Base-by-base conservation (phyloP, 352 stramenopile genomes). In the Globisporangium abappressorium region DNA sequence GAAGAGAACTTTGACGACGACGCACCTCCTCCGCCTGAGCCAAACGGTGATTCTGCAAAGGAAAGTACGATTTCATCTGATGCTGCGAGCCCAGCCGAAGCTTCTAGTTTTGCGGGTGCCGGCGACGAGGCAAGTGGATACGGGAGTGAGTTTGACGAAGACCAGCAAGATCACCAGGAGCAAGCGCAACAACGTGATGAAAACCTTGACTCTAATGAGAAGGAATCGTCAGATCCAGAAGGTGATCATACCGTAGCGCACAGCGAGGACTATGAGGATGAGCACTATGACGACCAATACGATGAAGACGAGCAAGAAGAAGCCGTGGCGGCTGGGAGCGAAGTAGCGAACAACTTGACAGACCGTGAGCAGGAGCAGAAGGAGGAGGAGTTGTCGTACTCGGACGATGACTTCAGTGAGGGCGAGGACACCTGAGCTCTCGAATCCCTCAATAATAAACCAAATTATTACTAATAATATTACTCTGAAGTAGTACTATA, bases 81-180 rank as follows among this genome's bases (percentile, higher is more conserved):
- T 20, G 1, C 5, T 20, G 5, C 55, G 9, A 43, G 28, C 15
- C 18, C n/a, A 26, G 26, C 26, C 8, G 46, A 65, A 20, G 4
- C 5, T 12, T 28, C 28, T n/a, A 9, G 20, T 1, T 7, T 1
- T 60, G 24, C 0, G 2, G 34, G 58, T 22, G n/a, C 46, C 38
- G 33, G 57, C n/a, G 66, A 64, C 28, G 53, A 65, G 8, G 57
- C 60, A 20, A 80, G 71, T 26, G 70, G 57, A 3, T 81, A 81
- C 55, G 70, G 64, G 33, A 79, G 75, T 22, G 75, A 87, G 33
- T 89, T 88, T 41, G 70, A 76, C 6, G 75, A 87, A 22, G 47
- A 70, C n/a, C 33, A 55, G 14, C 30, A 33, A 33, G 51, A 66
- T 7, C 47, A 24, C 26, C 14, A 36, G 57, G 47, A 55, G 2